phyloP scores from a whole-genome alignment of 306 rosid species.

The Comarum palustre region DNA sequence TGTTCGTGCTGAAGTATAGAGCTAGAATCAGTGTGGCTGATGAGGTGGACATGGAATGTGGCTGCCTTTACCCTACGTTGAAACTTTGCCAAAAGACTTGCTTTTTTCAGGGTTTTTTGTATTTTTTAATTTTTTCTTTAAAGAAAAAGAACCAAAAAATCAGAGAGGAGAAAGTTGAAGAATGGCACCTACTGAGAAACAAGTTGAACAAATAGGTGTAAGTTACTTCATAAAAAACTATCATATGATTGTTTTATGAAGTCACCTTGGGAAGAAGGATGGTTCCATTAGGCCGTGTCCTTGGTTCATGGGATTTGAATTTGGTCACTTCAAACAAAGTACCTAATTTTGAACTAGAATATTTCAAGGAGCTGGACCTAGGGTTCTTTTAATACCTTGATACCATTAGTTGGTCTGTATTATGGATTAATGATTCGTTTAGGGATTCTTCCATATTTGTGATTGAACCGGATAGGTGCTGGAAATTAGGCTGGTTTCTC shows the following conservation, averaged over 20 bases:
- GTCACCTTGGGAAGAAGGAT: neutral
- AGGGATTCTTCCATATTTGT: neutral
- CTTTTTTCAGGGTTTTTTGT: too few relatives aligned
- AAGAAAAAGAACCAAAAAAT: too few relatives aligned
- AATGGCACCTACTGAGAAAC: too few relatives aligned
- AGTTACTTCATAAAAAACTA: neutral
- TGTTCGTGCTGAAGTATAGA: neutral
- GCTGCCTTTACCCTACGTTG: too few relatives aligned
- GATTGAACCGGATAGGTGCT: neutral
- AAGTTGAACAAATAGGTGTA: neutral
- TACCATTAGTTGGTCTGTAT: neutral
- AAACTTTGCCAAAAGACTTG: too few relatives aligned
- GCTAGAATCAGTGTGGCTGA: too few relatives aligned
- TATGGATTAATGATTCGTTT: neutral
- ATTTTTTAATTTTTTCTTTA: too few relatives aligned
- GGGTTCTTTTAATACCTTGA: neutral
- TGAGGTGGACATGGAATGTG: too few relatives aligned
- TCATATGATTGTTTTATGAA: neutral
- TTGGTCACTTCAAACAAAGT: neutral
- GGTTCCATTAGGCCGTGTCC: neutral
- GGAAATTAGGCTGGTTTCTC: neutral
- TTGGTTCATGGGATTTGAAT: neutral
- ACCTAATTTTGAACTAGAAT: neutral
- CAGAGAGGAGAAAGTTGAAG: too few relatives aligned
- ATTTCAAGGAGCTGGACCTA: neutral